Evolutionary conservation across 2,329 filamentous ascomycete genomes (phyloP).

Genomic region (Xylariaceae sp.): DNA sequence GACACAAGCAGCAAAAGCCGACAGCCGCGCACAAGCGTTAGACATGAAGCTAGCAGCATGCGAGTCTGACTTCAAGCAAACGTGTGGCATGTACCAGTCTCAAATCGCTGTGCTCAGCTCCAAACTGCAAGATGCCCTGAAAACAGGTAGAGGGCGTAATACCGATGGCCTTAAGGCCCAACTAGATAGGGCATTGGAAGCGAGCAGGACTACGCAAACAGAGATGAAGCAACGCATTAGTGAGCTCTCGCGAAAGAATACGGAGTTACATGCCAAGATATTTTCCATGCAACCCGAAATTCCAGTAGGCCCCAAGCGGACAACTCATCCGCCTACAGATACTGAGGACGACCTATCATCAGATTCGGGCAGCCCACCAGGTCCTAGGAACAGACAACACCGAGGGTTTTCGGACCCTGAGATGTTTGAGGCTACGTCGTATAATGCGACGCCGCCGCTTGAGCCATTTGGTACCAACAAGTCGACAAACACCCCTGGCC

Average conservation of each 20-base stretch:
- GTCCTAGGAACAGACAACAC: slow-evolving; percentile 45
- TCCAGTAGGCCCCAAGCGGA: slow-evolving; percentile 31
- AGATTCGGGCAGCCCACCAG: slow-evolving; percentile 47
- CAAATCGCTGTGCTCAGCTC: slow-evolving; percentile 56
- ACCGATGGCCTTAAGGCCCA: slow-evolving; percentile 44
- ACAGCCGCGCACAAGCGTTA: slow-evolving; percentile 64
- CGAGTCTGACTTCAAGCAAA: slow-evolving; percentile 53
- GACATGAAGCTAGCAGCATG: slow-evolving; percentile 61
- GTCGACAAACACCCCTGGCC: slow-evolving; percentile 40
- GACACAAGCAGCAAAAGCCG: slow-evolving; percentile 63
- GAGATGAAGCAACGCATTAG: slow-evolving; percentile 60
- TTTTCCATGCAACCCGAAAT: slow-evolving; percentile 52
- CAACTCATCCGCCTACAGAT: slow-evolving; percentile 28
- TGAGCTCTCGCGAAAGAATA: slow-evolving; percentile 58
- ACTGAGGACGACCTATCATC: slow-evolving; percentile 46
- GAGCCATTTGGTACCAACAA: slow-evolving; percentile 39
- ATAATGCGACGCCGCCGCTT: slow-evolving; percentile 52
- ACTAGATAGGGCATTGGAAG: slow-evolving; percentile 54
- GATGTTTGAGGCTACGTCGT: slow-evolving; percentile 48
- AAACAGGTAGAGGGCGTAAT: slow-evolving; percentile 37
- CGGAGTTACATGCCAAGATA: slow-evolving; percentile 55
- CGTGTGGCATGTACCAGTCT: slow-evolving; percentile 51
- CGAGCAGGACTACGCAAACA: slow-evolving; percentile 59
- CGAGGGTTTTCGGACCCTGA: slow-evolving; percentile 55
- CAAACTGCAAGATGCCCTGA: slow-evolving; percentile 49